Conservation (phyloP, 768 basidiomycete species). For the Naganishia onofrii region DNA sequence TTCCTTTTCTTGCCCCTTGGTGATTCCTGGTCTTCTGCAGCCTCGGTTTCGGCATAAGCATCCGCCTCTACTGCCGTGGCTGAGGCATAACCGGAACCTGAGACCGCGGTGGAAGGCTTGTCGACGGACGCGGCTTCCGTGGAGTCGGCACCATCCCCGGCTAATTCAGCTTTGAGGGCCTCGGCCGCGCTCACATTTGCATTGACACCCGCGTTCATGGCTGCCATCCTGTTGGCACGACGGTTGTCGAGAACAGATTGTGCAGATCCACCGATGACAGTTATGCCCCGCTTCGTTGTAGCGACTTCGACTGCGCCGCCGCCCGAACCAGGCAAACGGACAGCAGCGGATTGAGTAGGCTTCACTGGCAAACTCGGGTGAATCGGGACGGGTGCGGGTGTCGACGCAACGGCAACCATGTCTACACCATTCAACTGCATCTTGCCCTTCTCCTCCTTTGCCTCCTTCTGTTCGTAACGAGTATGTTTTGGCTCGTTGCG, state of each 20-base stretch:
- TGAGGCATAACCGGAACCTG: slow-evolving; percentile 28
- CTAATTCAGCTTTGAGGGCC: slow-evolving; percentile 62
- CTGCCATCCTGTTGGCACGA: slow-evolving; percentile 44
- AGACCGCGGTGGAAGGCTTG: slow-evolving; percentile 11
- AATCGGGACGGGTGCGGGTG: slow-evolving; percentile 36
- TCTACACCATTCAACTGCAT: slow-evolving; percentile 49
- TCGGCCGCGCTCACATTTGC: slow-evolving; percentile 97
- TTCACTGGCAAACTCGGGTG: slow-evolving; percentile 67
- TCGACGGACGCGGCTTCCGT: slow-evolving; percentile 36
- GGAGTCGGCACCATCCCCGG: slow-evolving; percentile 25
- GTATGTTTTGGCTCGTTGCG: slow-evolving; percentile 52
- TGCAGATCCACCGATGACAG: slow-evolving; percentile 34
- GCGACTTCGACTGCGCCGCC: slow-evolving; percentile 13
- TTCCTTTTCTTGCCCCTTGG: slow-evolving; percentile 34
- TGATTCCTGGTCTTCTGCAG: slow-evolving; percentile 32
- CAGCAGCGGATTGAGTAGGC: slow-evolving; percentile 55
- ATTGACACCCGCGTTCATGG: slow-evolving; percentile 86
- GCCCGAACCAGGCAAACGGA: slow-evolving; percentile 62
- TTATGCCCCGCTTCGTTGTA: slow-evolving; percentile 16
- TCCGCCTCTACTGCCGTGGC: slow-evolving; percentile 34
- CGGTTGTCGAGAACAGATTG: slow-evolving; percentile 33
- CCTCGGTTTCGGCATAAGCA: slow-evolving; percentile 39
- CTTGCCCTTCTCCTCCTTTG: slow-evolving; percentile 32
- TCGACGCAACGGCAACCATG: slow-evolving; percentile 46
- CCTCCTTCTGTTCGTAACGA: not conserved